A percentile compares a stretch with the other conserved stretches of the same genome.
phyloP scores from a whole-genome alignment of 2,329 filamentous ascomycete species.

The Tolypocladium endophyticum region DNA sequence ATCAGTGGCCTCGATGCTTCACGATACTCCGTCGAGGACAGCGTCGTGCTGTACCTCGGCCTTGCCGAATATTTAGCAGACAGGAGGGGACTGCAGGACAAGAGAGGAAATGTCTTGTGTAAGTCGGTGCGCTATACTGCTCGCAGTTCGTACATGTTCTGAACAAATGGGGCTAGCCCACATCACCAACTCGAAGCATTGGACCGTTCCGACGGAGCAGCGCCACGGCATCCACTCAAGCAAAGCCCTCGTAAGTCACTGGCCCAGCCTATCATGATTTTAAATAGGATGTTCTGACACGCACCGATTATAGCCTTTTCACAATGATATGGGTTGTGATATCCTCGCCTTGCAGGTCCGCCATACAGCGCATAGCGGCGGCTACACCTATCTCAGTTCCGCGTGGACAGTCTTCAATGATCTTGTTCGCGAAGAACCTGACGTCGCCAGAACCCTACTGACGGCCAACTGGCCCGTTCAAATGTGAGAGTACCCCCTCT shows the following conservation, averaged over 20 bases:
- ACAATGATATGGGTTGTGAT: constrained; percentile 42
- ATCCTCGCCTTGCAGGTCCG: constrained; percentile 37
- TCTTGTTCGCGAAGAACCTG: constrained; percentile 25
- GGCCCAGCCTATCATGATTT: neutral
- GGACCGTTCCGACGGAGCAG: constrained; percentile 29
- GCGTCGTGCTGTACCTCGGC: constrained; percentile 43
- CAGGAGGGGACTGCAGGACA: constrained; percentile 38
- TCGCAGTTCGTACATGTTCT: neutral
- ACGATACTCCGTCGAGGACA: constrained; percentile 40
- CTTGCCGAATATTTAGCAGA: constrained; percentile 46
- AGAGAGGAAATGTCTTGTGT: constrained; percentile 37
- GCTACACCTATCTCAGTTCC: constrained; percentile 33
- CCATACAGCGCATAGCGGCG: constrained; percentile 30
- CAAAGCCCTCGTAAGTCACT: constrained; percentile 25
- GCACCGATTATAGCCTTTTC: constrained; percentile 28
- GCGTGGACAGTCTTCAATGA: constrained; percentile 32
- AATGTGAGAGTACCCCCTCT: constrained; percentile 22
- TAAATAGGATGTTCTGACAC: neutral
- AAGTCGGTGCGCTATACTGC: constrained; percentile 14
- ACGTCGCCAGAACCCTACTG: constrained; percentile 25
- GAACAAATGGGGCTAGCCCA: constrained; percentile 25
- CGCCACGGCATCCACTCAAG: constrained; percentile 42
- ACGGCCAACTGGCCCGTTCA: constrained; percentile 36
- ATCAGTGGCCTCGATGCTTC: constrained; percentile 40
- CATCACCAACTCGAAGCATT: constrained; percentile 34